Conservation (phyloP, 768 basidiomycete genomes). For the Psilocybe cubensis region DNA sequence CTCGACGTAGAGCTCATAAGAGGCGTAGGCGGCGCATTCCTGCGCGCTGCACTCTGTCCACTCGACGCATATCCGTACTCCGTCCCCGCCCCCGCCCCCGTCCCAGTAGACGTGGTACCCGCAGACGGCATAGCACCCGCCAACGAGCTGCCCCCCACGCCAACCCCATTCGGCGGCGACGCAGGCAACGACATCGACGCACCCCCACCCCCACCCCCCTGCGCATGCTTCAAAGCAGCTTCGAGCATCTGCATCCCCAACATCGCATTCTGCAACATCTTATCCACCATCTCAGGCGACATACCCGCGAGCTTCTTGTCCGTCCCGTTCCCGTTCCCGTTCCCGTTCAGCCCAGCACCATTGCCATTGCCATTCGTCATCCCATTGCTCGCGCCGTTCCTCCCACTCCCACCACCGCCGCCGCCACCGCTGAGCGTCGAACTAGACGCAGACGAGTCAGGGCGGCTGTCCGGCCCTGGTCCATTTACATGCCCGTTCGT, state of each 20-base stretch:
- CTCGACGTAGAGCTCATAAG: background rate
- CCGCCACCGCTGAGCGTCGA: conserved; percentile 8
- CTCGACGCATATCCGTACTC: background rate
- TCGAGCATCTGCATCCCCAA: conserved; percentile 51
- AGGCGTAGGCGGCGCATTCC: background rate
- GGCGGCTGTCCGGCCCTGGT: conserved; percentile 12
- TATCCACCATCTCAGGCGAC: conserved; percentile 38
- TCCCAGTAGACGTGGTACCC: background rate
- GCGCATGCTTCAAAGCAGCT: conserved; percentile 28
- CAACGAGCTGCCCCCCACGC: conserved; percentile 15
- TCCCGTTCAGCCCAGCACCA: no score
- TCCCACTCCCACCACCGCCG: background rate
- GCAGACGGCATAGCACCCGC: conserved; percentile 14
- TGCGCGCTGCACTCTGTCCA: background rate
- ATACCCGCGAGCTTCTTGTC: background rate
- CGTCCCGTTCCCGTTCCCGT: background rate
- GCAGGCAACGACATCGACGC: background rate
- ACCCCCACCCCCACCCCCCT: conserved; percentile 11
- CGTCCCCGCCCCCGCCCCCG: background rate
- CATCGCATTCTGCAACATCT: conserved; percentile 47
- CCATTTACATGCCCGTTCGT: background rate
- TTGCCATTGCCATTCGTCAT: no score
- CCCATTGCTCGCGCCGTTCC: conserved; percentile 8
- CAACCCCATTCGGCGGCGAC: background rate
- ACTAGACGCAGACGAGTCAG: conserved; percentile 20